Percentiles rank a stretch among this genome's conserved stretches.
These are phyloP conservation scores for Suillus subaureus DNA, from an alignment of 768 basidiomycete genomes.

Conservation along the genomic window DNA sequence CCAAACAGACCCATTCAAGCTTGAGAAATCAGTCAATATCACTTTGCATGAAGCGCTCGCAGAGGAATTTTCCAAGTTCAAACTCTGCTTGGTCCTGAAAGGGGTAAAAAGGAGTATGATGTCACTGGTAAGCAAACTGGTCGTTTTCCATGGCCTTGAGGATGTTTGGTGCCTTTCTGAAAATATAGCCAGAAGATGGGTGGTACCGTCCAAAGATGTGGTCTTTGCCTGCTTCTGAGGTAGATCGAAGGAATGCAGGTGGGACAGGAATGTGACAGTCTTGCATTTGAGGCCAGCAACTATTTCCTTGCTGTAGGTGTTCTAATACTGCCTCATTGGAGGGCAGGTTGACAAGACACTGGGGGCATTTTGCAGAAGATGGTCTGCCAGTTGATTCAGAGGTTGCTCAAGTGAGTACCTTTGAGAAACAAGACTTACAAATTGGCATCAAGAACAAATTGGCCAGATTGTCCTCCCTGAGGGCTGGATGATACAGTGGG, in stretches of 20 bases:
- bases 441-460: neutral
- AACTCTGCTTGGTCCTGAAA: neutral
- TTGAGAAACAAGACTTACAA: neutral
- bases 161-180: neutral
- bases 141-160: neutral
- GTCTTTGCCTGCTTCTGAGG: neutral
- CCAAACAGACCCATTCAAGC: neutral
- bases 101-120: neutral
- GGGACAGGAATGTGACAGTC: neutral
- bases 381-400: neutral
- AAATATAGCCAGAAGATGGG: neutral
- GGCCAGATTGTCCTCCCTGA: no score
- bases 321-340: neutral
- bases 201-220: neutral
- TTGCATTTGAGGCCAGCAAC: neutral
- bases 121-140: neutral
- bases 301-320: neutral
- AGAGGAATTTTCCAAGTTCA: neutral
- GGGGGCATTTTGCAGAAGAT: neutral
- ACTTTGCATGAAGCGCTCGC: neutral
- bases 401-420: neutral
- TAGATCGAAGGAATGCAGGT: neutral
- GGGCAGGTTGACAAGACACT: neutral
- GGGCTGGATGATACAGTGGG: no score
- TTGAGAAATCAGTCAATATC: neutral